These are phyloP conservation scores for Ophiostoma angusticollis DNA, from an alignment of 2,329 filamentous ascomycete genomes.

Conservation along the genomic window DNA sequence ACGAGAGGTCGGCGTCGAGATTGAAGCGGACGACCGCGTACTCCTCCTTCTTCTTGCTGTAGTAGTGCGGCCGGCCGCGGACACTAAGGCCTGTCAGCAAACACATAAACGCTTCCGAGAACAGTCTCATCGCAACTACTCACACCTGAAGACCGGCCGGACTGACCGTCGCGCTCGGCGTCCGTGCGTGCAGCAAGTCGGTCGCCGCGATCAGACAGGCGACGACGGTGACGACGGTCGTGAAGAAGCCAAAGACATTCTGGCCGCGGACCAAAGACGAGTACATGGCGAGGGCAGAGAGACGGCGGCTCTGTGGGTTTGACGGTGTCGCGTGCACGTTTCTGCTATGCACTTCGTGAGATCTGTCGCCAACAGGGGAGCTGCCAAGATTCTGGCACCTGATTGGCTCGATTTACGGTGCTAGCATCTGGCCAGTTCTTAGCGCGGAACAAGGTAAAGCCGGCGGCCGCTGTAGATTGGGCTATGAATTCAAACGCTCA, in stretches of 20 bases:
- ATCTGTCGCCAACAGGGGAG: no score
- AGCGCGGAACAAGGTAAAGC: no score
- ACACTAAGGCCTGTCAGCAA: conserved; percentile 39
- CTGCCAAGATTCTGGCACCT: no score
- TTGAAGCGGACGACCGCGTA: conserved; percentile 92
- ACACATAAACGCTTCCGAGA: background rate
- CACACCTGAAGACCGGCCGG: conserved; percentile 80
- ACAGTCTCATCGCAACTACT: conserved; percentile 14
- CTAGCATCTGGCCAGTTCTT: no score
- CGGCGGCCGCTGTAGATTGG: no score
- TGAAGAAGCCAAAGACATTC: conserved; percentile 96
- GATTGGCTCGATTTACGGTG: no score
- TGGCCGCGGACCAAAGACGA: conserved; percentile 74
- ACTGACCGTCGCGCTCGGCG: conserved; percentile 47
- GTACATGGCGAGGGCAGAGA: conserved; percentile 53
- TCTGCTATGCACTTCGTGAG: no score
- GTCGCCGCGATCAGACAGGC: conserved; percentile 70
- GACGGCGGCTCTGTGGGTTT: no score
- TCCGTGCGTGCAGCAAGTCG: conserved; percentile 57
- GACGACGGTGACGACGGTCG: conserved; percentile 75
- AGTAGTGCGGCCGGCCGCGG: conserved; percentile 90
- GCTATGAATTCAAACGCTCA: no score
- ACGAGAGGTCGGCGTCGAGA: conserved; percentile 77
- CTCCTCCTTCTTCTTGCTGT: conserved; percentile 83
- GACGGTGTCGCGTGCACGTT: no score